Evolutionary conservation across 1,284 basidiomycete genomes (phyloP).

Genomic region (Inonotus hispidus): DNA sequence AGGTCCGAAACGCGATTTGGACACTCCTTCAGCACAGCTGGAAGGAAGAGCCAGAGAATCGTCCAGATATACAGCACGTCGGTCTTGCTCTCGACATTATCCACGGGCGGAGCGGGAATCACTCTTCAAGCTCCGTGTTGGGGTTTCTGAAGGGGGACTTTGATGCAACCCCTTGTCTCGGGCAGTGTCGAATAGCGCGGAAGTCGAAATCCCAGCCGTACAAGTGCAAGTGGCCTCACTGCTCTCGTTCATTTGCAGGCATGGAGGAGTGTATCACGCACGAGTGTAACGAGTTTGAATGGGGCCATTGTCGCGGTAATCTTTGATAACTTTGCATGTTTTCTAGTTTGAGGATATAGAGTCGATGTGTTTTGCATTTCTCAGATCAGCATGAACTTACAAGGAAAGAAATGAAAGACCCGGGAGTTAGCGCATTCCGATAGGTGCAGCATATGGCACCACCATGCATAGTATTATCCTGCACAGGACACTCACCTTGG

Average conservation of each 20-base stretch:
- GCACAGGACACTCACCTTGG: too few species aligned
- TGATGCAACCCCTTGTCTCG: too few species aligned
- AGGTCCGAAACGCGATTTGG: background rate
- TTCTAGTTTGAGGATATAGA: too few species aligned
- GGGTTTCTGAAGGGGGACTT: background rate
- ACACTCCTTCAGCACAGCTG: background rate
- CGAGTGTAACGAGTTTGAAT: background rate
- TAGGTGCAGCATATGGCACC: too few species aligned
- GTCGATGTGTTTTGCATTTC: too few species aligned
- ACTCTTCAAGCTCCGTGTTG: background rate
- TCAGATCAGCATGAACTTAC: too few species aligned
- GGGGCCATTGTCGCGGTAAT: too few species aligned
- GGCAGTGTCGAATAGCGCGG: too few species aligned
- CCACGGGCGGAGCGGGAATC: background rate
- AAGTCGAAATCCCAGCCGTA: background rate
- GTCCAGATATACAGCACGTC: background rate
- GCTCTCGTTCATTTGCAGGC: background rate
- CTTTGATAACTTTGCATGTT: too few species aligned
- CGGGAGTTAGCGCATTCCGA: too few species aligned
- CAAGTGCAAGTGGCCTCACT: background rate
- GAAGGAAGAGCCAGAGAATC: background rate
- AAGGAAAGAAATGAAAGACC: too few species aligned
- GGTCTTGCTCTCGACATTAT: background rate
- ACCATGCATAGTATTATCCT: too few species aligned
- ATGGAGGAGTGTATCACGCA: background rate